Evolutionary conservation across 371 early-diverging fungal species (phyloP), one percentile per base, ranked within the genome.

Genomic region (Mucor mucedo): DNA sequence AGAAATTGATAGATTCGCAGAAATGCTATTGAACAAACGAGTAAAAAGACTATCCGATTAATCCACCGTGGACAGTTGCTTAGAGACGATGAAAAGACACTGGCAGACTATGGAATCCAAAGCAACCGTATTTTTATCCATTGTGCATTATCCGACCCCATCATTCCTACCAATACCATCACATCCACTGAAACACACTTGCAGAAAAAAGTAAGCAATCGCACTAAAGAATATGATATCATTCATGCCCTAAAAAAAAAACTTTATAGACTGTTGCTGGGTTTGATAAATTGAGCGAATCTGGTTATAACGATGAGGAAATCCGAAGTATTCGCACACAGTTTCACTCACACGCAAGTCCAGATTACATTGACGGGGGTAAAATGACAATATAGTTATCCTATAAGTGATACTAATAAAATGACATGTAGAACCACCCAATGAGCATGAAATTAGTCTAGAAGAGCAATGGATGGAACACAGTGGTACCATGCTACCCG

Each of bases 261-360:
- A 30, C 35, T 27, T 41, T 0, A n/a, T 48, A 48, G 49, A 35
- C 48, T 40, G 39, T 59, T 39, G 35, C 60, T 59, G 71, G 71
- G 3, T 63, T 70, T 56, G 63, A 70, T 60, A 58, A 62, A 52
- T 33, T 70, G 27, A 13, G 58, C n/a, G 66, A 70, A 47, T 63
- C 60, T 40, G 71, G 71, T 10, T 70, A 66, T 44, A 70, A 70
- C 32, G 63, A 66, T 38, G 71, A 70, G 47, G 71, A 70, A n/a
- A 70, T 70, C 32, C 52, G 60, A 9, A 66, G 35, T 29, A 66
- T 70, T 41, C 66, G 71, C 2, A 21, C 42, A 13, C 56, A 59
- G 21, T 70, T 70, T 47, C 71, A 70, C 42, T 59, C 50, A 41
- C 65, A 66, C 7, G 33, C 47, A 27, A 55, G 48, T 16, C 44